A percentile compares a stretch with the other conserved stretches of the same genome.
phyloP scores from a whole-genome alignment of 108 stramenopile species.

The Aureococcus anophagefferens region DNA sequence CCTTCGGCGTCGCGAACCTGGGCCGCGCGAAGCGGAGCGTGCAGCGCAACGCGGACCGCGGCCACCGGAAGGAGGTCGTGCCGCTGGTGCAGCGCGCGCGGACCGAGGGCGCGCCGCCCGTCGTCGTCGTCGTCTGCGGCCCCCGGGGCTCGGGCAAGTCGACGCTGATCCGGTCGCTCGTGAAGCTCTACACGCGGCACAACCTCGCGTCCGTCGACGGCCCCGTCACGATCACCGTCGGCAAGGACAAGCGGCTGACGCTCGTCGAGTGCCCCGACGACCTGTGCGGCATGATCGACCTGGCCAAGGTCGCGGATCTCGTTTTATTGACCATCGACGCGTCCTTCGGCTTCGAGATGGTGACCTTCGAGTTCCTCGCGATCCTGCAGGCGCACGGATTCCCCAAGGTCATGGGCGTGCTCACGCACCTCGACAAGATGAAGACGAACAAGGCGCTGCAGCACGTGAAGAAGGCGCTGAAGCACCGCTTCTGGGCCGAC shows the following conservation, averaged over 20 bases:
- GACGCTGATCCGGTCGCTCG: constrained; percentile 87
- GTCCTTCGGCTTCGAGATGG: constrained; percentile 98
- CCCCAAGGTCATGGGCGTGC: constrained; percentile 94
- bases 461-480: constrained; percentile 80
- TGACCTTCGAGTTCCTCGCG: constrained; percentile 96
- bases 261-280: constrained; percentile 91
- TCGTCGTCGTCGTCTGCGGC: constrained; percentile 86
- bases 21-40: constrained; percentile 76
- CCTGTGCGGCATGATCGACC: constrained; percentile 86
- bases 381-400: constrained; percentile 95
- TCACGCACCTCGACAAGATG: constrained; percentile 94
- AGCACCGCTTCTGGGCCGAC: constrained; percentile 98
- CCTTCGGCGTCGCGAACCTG: constrained; percentile 88
- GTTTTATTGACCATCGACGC: constrained; percentile 93
- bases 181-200: constrained; percentile 89
- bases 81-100: constrained; percentile 13
- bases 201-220: constrained; percentile 70
- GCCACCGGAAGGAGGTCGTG: constrained; percentile 78
- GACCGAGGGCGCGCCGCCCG: constrained; percentile 56
- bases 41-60: constrained; percentile 86
- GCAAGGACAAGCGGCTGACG: constrained; percentile 80
- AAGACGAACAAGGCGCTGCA: constrained; percentile 74
- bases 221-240: constrained; percentile 88
- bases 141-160: constrained; percentile 85
- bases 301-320: constrained; percentile 94